Conservation (phyloP, 176 grass and related monocot genomes). For the Olyra latifolia region DNA sequence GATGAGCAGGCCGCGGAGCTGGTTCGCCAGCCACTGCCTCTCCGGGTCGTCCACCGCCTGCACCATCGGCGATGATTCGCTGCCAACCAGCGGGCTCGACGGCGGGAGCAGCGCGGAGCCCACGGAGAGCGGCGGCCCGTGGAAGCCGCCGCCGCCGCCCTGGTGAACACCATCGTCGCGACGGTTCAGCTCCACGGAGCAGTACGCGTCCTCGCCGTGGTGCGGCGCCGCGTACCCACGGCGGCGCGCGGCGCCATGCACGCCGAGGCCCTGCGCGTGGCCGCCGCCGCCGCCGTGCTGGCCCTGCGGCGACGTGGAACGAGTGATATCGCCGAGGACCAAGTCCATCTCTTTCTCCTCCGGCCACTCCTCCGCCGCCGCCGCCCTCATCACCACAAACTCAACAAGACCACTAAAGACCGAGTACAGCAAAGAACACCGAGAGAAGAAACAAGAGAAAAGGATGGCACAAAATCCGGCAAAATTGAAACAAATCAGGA, state of each 20-base stretch:
- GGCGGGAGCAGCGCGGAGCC: conserved; percentile 19
- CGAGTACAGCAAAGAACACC: not conserved
- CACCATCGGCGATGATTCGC: conserved; percentile 15
- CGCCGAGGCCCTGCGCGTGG: conserved; percentile 28
- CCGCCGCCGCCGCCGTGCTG: conserved; percentile 10
- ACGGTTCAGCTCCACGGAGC: conserved; percentile 18
- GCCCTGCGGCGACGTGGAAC: conserved; percentile 43
- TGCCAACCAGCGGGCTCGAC: conserved; percentile 24
- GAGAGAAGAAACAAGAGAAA: conserved; percentile 27
- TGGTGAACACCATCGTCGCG: conserved; percentile 37
- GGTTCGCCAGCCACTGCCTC: conserved; percentile 17
- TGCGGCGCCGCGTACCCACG: conserved; percentile 12
- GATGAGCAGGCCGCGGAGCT: conserved; percentile 37
- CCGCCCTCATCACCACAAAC: conserved; percentile 23
- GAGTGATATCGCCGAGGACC: conserved; percentile 60
- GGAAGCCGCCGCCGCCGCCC: not conserved
- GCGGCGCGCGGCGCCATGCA: not conserved
- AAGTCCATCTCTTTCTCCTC: conserved; percentile 75
- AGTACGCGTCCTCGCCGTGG: conserved; percentile 26
- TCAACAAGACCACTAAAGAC: not conserved
- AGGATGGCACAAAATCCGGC: conserved; percentile 24
- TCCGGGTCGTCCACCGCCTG: conserved; percentile 19
- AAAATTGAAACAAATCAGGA: conserved; percentile 28
- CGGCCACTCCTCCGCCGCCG: conserved; percentile 11
- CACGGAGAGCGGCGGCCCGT: not conserved